Percentiles rank a stretch among this genome's conserved stretches.
Evolutionary conservation across 768 basidiomycete species (phyloP).

Genomic region (Tulasnella sp.): DNA sequence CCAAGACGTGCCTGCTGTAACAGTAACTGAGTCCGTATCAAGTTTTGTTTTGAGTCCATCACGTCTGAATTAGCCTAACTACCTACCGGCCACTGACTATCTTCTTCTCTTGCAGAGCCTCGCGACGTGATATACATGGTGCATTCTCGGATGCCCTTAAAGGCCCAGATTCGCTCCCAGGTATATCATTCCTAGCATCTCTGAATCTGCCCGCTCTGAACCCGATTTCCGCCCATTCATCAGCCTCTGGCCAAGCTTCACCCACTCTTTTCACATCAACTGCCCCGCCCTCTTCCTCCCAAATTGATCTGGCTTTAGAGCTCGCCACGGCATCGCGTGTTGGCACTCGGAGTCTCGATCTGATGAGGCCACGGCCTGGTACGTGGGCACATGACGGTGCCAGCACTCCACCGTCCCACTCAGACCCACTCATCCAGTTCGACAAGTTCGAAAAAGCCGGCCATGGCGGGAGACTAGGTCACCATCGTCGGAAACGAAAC

Average conservation of each 20-base stretch:
- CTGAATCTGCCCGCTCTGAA: background rate
- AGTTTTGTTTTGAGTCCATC: background rate
- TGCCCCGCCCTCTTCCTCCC: background rate
- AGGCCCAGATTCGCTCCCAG: background rate
- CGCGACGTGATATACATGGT: background rate
- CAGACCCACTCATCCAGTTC: too few species aligned
- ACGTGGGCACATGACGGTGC: too few species aligned
- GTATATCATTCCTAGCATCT: background rate
- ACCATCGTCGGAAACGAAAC: slow-evolving; percentile 4
- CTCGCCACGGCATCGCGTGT: background rate
- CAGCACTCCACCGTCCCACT: too few species aligned
- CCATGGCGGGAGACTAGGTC: too few species aligned
- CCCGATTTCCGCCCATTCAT: background rate
- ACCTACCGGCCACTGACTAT: background rate
- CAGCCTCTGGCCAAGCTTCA: background rate
- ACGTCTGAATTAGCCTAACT: background rate
- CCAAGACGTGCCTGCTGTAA: background rate
- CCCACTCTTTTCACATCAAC: background rate
- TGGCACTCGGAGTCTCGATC: background rate
- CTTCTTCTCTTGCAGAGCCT: background rate
- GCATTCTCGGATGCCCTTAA: background rate
- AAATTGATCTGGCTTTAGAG: background rate
- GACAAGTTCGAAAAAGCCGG: too few species aligned
- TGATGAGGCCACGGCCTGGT: background rate
- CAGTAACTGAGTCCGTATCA: slow-evolving; percentile 1